Base-by-base conservation (phyloP, 345 rosid species). In the Geranium rotundifolium region DNA sequence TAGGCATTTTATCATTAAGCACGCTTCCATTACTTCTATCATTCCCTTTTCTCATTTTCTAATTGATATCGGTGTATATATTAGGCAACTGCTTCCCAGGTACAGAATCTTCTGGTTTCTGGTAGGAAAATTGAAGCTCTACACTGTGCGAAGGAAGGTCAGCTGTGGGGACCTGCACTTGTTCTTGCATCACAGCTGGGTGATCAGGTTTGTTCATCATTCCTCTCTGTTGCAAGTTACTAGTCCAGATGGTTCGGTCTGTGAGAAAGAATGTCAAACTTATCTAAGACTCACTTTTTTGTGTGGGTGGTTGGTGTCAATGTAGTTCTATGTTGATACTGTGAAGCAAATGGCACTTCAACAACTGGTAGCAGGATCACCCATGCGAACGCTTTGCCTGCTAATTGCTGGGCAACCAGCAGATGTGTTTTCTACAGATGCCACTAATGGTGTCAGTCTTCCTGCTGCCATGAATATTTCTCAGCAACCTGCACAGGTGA, bases 331-430 rank as follows among this genome's bases (percentile, higher is more conserved):
- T 69, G 79, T 80, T 66, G 96, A 88, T 61, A 84, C 99, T 57
- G 88, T 93, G 67, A 93, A 86, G 82, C 88, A 85, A 81, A 93
- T 93, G 99, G 97, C 99, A 63, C 85, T 88, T 71, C 74, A 64
- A 58, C 99, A 90, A 80, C 82, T 93, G 76, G 83, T 85, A 58
- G 86, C 92, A 7, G 99, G 99, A 65, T 88, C 99, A 70, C 97
- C 99, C 58, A 72, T 93, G 79, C 86, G 99, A 67, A 93, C 99
- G 70, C 77, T 93, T 68, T 93, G 92, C 82, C 69, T 93, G 74
- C 89, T 93, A 66, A 89, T 90, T 77, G 97, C 97, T n/a, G 99
- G 99, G 70, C 92, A 88, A 76, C 96, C 96, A 17, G 95, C 90
- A 23, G 99, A 88, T 63, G 96, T 90, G 57, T 88, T 90, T 75